Evolutionary conservation across 140 eudicot species (phyloP).

Genomic region (Anethum foeniculum): DNA sequence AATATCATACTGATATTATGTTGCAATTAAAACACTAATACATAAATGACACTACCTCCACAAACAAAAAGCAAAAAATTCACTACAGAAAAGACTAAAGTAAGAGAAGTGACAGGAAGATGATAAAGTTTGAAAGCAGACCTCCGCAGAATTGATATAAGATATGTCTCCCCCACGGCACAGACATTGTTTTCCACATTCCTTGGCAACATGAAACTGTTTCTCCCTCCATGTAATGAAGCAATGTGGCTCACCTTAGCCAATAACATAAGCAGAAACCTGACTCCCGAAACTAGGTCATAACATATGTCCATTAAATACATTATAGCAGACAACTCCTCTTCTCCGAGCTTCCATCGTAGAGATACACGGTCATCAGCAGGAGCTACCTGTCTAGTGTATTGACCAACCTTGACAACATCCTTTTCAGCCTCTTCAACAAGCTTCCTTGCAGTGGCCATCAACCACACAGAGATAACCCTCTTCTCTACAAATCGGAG

Average conservation of each 20-base stretch:
- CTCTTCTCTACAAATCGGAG: slow-evolving; percentile 60
- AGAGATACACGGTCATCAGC: slow-evolving; percentile 54
- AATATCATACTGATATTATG: background rate
- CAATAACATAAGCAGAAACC: slow-evolving; percentile 75
- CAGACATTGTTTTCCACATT: slow-evolving; percentile 53
- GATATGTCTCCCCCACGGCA: slow-evolving; percentile 68
- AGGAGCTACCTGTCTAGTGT: slow-evolving; percentile 34
- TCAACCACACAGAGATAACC: slow-evolving; percentile 62
- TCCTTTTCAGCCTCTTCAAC: slow-evolving; percentile 75
- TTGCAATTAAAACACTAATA: background rate
- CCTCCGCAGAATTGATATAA: slow-evolving; percentile 82
- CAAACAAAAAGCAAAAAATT: too few species aligned
- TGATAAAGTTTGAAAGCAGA: slow-evolving; percentile 22
- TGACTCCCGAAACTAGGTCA: slow-evolving; percentile 64
- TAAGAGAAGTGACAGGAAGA: background rate
- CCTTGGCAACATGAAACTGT: slow-evolving; percentile 50
- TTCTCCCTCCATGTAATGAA: slow-evolving; percentile 59
- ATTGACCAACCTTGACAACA: slow-evolving; percentile 46
- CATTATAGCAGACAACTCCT: slow-evolving; percentile 61
- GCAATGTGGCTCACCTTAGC: slow-evolving; percentile 61
- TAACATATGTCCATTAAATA: slow-evolving; percentile 71
- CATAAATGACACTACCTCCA: background rate
- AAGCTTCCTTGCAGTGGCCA: slow-evolving; percentile 54
- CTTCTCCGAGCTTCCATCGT: slow-evolving; percentile 89
- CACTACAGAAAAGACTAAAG: background rate